Percentiles rank a stretch among this genome's conserved stretches.
These are phyloP conservation scores for Phaeosphaeria sp. DNA, from an alignment of 2,329 filamentous ascomycete genomes.

Conservation along the genomic window DNA sequence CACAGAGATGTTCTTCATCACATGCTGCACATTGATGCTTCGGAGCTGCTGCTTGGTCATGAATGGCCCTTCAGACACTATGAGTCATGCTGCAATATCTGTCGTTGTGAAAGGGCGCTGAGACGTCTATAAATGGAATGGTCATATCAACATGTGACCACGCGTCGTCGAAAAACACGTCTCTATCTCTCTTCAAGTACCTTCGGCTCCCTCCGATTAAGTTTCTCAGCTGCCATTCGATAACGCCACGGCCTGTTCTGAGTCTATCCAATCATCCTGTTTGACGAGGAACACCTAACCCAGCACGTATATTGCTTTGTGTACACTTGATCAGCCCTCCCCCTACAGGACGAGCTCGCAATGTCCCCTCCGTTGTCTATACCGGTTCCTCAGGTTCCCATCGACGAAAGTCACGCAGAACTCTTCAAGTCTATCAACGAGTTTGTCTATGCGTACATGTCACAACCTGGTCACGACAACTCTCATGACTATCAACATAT, in stretches of 20 bases:
- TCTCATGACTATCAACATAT: conserved; percentile 92
- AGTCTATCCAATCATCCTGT: background rate
- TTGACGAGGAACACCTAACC: too few species aligned
- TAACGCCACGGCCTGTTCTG: background rate
- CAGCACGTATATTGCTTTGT: too few species aligned
- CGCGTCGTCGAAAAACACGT: conserved; percentile 25
- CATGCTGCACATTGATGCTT: background rate
- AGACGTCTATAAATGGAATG: background rate
- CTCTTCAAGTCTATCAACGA: conserved; percentile 40
- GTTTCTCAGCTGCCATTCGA: background rate
- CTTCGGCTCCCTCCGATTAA: background rate
- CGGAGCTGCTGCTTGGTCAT: background rate
- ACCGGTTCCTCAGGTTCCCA: conserved; percentile 32
- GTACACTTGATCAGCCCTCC: too few species aligned
- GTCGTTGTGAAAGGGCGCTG: background rate
- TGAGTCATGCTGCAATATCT: background rate
- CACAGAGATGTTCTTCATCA: background rate
- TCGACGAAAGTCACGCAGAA: conserved; percentile 18
- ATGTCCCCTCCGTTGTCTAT: background rate
- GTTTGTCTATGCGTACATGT: conserved; percentile 47
- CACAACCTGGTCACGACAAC: conserved; percentile 62
- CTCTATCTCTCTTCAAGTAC: background rate
- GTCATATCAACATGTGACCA: conserved; percentile 32
- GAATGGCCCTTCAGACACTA: background rate
- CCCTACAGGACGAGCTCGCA: background rate